A percentile compares a stretch with the other conserved stretches of the same genome.
Conservation (phyloP, 768 basidiomycete species). For the Amanita polypyramis region DNA sequence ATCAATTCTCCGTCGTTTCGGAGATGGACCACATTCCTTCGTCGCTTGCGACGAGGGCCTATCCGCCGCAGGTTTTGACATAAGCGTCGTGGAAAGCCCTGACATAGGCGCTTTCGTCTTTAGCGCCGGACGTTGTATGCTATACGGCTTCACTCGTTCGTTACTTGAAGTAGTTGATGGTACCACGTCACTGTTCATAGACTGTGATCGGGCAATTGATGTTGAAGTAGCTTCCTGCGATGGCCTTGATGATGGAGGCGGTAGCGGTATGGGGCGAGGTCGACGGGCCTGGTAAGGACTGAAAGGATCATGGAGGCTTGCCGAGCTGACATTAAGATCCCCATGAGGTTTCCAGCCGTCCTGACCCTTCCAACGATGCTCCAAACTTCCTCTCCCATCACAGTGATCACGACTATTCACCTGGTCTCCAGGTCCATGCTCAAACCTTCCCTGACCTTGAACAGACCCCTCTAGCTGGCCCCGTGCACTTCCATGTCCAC, state of each 20-base stretch:
- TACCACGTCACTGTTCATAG: background rate
- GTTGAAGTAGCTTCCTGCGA: background rate
- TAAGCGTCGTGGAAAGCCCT: background rate
- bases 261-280: background rate
- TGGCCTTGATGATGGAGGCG: background rate
- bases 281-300: background rate
- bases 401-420: background rate
- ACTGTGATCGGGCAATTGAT: too few species aligned
- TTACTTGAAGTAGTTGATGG: background rate
- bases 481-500: background rate
- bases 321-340: background rate
- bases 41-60: background rate
- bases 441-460: background rate
- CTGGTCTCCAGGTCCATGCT: background rate
- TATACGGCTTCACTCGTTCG: background rate
- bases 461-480: background rate
- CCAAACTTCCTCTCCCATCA: background rate
- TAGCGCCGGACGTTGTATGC: background rate
- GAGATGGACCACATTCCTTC: background rate
- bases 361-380: background rate
- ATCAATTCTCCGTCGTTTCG: constrained; percentile 2
- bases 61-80: background rate
- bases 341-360: background rate
- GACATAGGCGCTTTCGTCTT: background rate
- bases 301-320: background rate